Evolutionary conservation across 78 protist genomes (phyloP), one percentile per base, ranked within the genome.

Genomic region (Planoprotostelium fungivorum): DNA sequence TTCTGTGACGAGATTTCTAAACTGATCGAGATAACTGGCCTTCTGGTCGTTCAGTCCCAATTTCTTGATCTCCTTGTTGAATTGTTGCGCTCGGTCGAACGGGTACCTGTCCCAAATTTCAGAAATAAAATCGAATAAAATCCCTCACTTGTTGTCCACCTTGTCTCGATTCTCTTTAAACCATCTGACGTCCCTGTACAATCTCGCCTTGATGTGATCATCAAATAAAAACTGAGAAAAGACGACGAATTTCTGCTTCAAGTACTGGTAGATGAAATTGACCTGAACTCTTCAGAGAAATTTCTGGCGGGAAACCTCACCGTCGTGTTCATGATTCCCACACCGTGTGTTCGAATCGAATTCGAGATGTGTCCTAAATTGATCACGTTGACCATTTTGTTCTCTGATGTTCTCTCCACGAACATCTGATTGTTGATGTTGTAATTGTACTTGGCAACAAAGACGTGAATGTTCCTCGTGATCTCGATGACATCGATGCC

Each of bases 271-370:
- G 1, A 97, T 95, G 88, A 95, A 96, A 96, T 98, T 98, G 87
- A 98, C 93, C 93, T 91, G 38, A 5, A 28, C 34, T 29, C 35
- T n/a, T 51, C 16, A 51, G 5, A 25, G 5, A 51, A 51, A 51
- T 51, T 25, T 28, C 1, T 35, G 1, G 90, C 5, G 25, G 86
- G 34, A 37, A 90, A 37, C 29, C 90, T 29, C 35, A 93, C 99
- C 0, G 99, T 91, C 0, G 99, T 98, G 91, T 97, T 97, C 98
- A 98, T 95, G 83, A 99, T 97, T 63, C 99, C 99, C 9, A 96
- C 87, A 38, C 99, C 99, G 91, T 99, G 99, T 34, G 98, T 97
- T 34, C 99, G 95, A 88, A 99, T 97, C 34, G 98, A 95, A 91
- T 97, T 96, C 36, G 99, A 95, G 37, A 97, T 88, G 93, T 97